Evolutionary conservation across 2,329 filamentous ascomycete genomes (phyloP).

Genomic region (Lecanicillium sp.): DNA sequence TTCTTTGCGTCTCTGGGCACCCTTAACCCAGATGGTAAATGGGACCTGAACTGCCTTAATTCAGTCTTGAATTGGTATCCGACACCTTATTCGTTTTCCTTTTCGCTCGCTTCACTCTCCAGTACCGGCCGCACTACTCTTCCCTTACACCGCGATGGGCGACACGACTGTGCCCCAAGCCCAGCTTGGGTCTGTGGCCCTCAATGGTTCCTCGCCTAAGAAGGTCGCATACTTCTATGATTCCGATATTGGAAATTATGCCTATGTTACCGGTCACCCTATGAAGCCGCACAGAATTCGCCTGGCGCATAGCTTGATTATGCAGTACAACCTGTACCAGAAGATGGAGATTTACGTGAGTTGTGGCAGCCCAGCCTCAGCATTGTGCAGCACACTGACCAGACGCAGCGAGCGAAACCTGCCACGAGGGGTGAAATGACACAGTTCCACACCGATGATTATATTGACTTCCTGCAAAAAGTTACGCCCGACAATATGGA

Average conservation of each 20-base stretch:
- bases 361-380: constrained; percentile 16
- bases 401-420: constrained; percentile 65
- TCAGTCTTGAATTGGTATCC: too few species aligned
- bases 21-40: too few species aligned
- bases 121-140: too few species aligned
- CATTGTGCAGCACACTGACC: constrained; percentile 22
- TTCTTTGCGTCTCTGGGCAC: too few species aligned
- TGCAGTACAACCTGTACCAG: constrained; percentile 92
- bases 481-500: constrained; percentile 99
- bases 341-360: constrained; percentile 94
- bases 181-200: constrained; percentile 37
- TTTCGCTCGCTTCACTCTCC: not conserved
- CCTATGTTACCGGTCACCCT: constrained; percentile 91
- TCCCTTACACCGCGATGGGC: constrained; percentile 21
- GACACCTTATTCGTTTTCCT: too few species aligned
- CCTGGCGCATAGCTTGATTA: constrained; percentile 88
- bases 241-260: constrained; percentile 96
- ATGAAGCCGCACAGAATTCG: constrained; percentile 99
- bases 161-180: constrained; percentile 26
- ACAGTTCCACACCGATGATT: constrained; percentile 90
- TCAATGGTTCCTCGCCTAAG: constrained; percentile 49
- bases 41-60: too few species aligned
- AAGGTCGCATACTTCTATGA: constrained; percentile 98
- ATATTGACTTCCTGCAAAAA: constrained; percentile 89
- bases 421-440: constrained; percentile 86